Evolutionary conservation across 352 stramenopile species (phyloP), one percentile per base, ranked within the genome.

Genomic region (Phytophthora megakarya): DNA sequence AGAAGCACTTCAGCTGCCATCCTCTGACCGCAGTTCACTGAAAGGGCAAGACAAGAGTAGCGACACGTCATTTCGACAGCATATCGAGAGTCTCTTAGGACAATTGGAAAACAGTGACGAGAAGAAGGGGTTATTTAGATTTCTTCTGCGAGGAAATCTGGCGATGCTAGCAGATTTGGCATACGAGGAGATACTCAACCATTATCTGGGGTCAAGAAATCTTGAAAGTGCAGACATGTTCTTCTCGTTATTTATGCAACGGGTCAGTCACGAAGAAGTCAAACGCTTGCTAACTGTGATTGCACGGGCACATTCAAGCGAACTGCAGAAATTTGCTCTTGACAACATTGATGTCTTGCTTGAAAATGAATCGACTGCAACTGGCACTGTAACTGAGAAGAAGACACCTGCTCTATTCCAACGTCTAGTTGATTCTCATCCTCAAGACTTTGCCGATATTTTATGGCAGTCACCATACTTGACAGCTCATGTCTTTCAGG

Each of bases 401-500:
- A 37, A 21, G 23, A 35, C 42, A 16, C 51, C 57, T 35, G 30
- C 56, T 10, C 49, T 91, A 2, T 89, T 91, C 46, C 82, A 89
- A 23, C 46, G 68, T 1, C 55, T 93, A 16, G 81, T 93, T 15
- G 84, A 93, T 45, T 76, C 74, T 8, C 74, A 89, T 16, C 73
- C 71, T 4, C 48, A 64, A 11, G 58, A 84, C 30, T 92, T 93
- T 38, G 67, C 80, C 10, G 39, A 72, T 3, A 75, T 93, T 26
- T 62, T 92, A 12, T 84, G 80, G 68, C 64, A 64, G 9, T 88
- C 82, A 16, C 81, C 81, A 12, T 90, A 84, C 37, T 60, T 92
- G 18, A 83, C 78, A 1, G 74, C 78, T 13, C 78, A 90, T 28
- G 76, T 90, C n/a, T 89, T 93, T 35, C 82, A 91, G 62, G 84